Percentiles rank a stretch among this genome's conserved stretches.
Evolutionary conservation across 805 yeast species (phyloP).

Genomic region (Maudiozyma barnettii): DNA sequence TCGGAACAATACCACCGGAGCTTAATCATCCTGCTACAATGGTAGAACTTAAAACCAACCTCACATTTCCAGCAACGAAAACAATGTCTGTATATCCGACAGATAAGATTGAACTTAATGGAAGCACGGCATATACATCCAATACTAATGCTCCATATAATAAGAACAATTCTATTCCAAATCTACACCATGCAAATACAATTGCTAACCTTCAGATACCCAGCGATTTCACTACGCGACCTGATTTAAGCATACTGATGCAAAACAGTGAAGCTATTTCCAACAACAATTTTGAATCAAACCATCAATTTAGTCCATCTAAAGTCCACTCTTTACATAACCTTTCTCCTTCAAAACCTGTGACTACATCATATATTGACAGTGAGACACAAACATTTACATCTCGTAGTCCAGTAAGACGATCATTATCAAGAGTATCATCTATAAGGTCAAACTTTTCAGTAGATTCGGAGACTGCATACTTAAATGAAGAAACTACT

Average conservation of each 20-base stretch:
- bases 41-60: too few relatives aligned
- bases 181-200: not conserved
- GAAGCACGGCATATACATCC: too few relatives aligned
- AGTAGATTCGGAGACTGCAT: conserved; percentile 1
- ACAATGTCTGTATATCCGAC: too few relatives aligned
- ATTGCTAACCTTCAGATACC: not conserved
- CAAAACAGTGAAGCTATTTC: not conserved
- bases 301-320: conserved; percentile 1
- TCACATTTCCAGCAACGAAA: too few relatives aligned
- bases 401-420: not conserved
- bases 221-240: not conserved
- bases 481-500: conserved; percentile 9
- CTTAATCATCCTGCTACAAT: too few relatives aligned
- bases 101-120: too few relatives aligned
- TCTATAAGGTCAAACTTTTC: conserved; percentile 1
- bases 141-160: not conserved
- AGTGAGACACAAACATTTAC: conserved; percentile 15
- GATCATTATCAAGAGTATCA: conserved; percentile 1
- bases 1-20: too few relatives aligned
- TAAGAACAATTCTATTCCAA: not conserved
- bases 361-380: conserved; percentile 7
- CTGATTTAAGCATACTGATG: not conserved
- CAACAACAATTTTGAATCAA: conserved; percentile 6
- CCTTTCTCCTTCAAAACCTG: not conserved
- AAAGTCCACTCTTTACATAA: not conserved